Evolutionary conservation across 2,329 filamentous ascomycete species (phyloP).

Genomic region (Scedosporium boydii): DNA sequence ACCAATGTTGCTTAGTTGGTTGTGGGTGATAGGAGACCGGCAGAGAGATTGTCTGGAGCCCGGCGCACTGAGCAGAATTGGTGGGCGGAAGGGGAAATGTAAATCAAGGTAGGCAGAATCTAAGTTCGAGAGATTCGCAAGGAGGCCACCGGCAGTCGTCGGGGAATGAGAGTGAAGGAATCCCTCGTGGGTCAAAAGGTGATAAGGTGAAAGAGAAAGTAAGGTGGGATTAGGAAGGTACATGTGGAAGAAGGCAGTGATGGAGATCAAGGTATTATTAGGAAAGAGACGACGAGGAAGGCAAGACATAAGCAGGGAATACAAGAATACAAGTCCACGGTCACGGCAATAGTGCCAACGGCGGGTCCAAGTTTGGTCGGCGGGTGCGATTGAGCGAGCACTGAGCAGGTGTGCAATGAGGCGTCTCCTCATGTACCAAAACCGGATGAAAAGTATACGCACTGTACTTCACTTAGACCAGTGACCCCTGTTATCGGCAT

Average conservation of each 20-base stretch:
- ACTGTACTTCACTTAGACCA: background rate
- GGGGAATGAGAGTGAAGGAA: background rate
- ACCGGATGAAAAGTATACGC: background rate
- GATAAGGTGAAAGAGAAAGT: background rate
- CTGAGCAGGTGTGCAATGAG: background rate
- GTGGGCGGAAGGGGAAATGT: background rate
- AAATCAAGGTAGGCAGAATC: background rate
- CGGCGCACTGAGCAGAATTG: background rate
- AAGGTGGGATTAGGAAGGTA: conserved; percentile 1
- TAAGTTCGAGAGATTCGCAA: background rate
- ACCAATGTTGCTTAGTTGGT: background rate
- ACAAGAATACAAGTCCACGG: background rate
- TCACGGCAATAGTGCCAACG: background rate
- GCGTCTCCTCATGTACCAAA: background rate
- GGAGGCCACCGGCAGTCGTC: background rate
- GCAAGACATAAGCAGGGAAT: background rate
- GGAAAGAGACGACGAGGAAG: background rate
- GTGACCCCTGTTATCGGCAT: background rate
- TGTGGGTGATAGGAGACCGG: background rate
- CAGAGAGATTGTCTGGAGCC: background rate
- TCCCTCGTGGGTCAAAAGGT: background rate
- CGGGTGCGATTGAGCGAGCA: background rate
- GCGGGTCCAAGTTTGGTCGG: conserved; percentile 1
- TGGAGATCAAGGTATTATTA: background rate
- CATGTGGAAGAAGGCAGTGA: background rate